A percentile compares a stretch with the other conserved stretches of the same genome.
Conservation (phyloP, 352 stramenopile species). For the Stramenopiles sp. region DNA sequence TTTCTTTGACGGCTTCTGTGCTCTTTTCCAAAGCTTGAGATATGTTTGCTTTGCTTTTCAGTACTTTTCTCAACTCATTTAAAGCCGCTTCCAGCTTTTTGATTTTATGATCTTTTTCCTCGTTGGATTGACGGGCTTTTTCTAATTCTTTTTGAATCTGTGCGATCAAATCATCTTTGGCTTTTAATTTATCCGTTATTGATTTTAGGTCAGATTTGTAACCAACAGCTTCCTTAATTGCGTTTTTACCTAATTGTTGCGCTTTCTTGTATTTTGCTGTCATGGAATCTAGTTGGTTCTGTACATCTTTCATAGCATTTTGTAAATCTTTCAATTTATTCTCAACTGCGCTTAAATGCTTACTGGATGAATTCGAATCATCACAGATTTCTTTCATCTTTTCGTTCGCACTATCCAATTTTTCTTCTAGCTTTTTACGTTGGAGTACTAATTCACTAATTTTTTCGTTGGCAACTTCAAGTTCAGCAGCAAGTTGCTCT, state of each 20-base stretch:
- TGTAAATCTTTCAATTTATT: neutral
- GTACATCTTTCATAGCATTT: neutral
- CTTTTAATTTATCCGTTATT: neutral
- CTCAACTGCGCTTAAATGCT: neutral
- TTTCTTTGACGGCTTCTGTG: neutral
- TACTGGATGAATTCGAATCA: neutral
- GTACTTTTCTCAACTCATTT: neutral
- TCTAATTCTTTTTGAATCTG: neutral
- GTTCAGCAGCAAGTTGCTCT: neutral
- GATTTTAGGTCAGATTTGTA: neutral
- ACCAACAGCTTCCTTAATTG: neutral
- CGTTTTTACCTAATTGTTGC: neutral
- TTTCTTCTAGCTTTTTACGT: neutral
- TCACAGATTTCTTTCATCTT: neutral
- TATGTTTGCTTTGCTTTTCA: neutral
- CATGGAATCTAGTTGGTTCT: neutral
- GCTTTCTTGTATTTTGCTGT: neutral
- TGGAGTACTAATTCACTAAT: neutral
- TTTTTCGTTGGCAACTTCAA: neutral
- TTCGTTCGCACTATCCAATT: neutral
- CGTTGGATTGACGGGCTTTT: neutral
- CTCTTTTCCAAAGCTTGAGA: neutral
- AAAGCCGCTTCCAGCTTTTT: neutral
- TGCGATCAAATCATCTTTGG: neutral
- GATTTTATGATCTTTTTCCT: neutral